phyloP scores from a whole-genome alignment of 495 filamentous ascomycete species.

The Lasiosphaeria ovina region DNA sequence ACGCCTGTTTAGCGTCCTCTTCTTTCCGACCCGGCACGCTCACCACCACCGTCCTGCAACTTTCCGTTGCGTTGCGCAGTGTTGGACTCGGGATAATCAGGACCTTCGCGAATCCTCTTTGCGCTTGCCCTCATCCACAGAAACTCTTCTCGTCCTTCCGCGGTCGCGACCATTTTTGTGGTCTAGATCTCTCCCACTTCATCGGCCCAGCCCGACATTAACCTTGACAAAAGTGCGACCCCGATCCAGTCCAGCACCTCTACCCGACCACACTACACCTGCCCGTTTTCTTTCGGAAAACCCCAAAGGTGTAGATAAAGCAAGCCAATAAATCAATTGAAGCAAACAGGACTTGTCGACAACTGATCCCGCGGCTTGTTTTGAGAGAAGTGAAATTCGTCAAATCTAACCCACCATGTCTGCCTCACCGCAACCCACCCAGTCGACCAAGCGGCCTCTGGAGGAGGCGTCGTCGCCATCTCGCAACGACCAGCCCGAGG shows the following conservation, averaged over 20 bases:
- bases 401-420: conserved; percentile 49
- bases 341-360: conserved; percentile 43
- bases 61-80: conserved; percentile 9
- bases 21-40: conserved; percentile 12
- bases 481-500: conserved; percentile 90
- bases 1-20: conserved; percentile 3
- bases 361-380: conserved; percentile 12
- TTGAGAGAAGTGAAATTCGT: conserved; percentile 29
- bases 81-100: conserved; percentile 12
- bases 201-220: conserved; percentile 24
- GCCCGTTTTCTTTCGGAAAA: conserved; percentile 85
- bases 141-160: conserved; percentile 19
- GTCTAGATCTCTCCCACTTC: conserved; percentile 20
- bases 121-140: conserved; percentile 14
- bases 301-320: conserved; percentile 77
- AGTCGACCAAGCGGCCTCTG: conserved; percentile 82
- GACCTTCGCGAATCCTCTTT: conserved; percentile 23
- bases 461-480: conserved; percentile 96
- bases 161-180: conserved; percentile 17
- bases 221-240: conserved; percentile 25
- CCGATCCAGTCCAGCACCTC: conserved; percentile 22
- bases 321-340: conserved; percentile 46
- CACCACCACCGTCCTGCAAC: conserved; percentile 11
- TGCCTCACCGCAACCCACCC: conserved; percentile 53
- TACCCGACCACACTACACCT: conserved; percentile 60